Conservation (phyloP, 108 stramenopile genomes). For the Ochromonas danica region DNA sequence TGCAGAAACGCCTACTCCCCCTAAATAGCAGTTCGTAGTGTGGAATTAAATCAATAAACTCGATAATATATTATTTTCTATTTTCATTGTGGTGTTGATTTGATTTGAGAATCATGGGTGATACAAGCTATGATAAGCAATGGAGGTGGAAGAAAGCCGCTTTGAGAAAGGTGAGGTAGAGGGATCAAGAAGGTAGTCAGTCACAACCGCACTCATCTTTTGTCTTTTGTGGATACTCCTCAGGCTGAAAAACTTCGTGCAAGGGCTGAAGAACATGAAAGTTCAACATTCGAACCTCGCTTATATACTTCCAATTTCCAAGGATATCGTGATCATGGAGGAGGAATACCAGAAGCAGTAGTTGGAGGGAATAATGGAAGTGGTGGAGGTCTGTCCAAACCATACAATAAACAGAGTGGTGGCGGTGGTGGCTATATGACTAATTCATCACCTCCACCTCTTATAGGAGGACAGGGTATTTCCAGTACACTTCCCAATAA, state of each 20-base stretch:
- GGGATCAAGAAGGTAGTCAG: background rate
- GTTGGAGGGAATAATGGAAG: background rate
- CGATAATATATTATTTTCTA: too few species aligned
- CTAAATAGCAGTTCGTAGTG: too few species aligned
- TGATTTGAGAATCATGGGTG: too few species aligned
- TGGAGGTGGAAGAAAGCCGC: constrained; percentile 7
- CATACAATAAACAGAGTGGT: background rate
- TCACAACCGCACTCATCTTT: background rate
- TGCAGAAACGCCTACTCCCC: too few species aligned
- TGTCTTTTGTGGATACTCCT: background rate
- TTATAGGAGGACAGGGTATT: too few species aligned
- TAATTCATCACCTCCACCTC: too few species aligned
- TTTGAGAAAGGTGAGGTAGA: background rate
- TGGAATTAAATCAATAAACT: too few species aligned
- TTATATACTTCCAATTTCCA: background rate
- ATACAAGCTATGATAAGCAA: constrained; percentile 32
- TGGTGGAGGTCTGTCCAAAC: background rate
- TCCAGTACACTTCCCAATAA: too few species aligned
- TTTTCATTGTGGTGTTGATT: too few species aligned
- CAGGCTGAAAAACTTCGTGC: background rate
- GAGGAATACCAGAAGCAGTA: too few species aligned
- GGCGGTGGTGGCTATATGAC: background rate
- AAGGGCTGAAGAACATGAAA: background rate
- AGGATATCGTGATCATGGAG: too few species aligned
- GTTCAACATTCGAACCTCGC: background rate